These are phyloP conservation scores for Exophiala xenobiotica DNA, from an alignment of 2,329 filamentous ascomycete species.

Conservation along the genomic window DNA sequence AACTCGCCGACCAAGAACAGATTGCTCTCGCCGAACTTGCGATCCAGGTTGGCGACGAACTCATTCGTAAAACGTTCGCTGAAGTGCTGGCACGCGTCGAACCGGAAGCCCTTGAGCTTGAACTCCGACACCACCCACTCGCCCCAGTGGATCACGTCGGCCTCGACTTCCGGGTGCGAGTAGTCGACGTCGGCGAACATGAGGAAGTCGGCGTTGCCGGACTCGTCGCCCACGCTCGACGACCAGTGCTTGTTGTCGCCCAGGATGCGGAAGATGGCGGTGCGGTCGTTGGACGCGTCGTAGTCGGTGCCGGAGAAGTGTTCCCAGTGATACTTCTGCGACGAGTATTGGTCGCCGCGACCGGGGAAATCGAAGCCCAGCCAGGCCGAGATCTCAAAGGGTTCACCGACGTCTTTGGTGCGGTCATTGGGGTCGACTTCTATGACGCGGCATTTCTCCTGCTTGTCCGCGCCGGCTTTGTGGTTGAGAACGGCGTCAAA, in stretches of 20 bases:
- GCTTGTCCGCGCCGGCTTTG: constrained; percentile 66
- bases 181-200: constrained; percentile 74
- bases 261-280: constrained; percentile 63
- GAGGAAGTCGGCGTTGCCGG: constrained; percentile 61
- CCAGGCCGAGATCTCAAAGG: constrained; percentile 67
- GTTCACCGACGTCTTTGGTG: constrained; percentile 52
- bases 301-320: constrained; percentile 70
- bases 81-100: constrained; percentile 74
- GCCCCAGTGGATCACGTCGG: constrained; percentile 67
- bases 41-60: constrained; percentile 61
- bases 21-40: constrained; percentile 46
- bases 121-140: constrained; percentile 64
- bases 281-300: constrained; percentile 56
- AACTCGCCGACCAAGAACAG: constrained; percentile 70
- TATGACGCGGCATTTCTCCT: constrained; percentile 61
- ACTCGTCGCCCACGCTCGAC: constrained; percentile 59
- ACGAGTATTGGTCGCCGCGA: constrained; percentile 59
- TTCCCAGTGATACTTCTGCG: constrained; percentile 63
- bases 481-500: constrained; percentile 74
- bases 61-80: constrained; percentile 64
- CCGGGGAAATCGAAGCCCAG: constrained; percentile 65
- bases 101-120: constrained; percentile 63
- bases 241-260: constrained; percentile 65
- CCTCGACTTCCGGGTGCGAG: constrained; percentile 59
- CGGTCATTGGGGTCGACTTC: constrained; percentile 63